Base-by-base conservation (phyloP, 1,284 basidiomycete species). In the Leucoagaricus sp. region DNA sequence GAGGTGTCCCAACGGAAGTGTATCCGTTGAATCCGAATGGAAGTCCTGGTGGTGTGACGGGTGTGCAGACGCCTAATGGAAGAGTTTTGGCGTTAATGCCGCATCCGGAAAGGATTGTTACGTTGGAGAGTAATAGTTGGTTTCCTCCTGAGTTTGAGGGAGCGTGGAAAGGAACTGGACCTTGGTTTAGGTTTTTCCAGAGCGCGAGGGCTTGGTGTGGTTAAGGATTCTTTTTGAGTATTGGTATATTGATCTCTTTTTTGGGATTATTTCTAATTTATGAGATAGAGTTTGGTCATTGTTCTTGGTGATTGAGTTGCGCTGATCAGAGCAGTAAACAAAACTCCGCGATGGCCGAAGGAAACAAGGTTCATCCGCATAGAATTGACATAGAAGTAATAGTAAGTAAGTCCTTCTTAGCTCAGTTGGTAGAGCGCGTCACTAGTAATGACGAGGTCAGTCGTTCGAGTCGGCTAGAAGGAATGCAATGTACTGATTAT, bases 11-110 rank as follows among this genome's bases (percentile, higher is more conserved):
- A 9, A 93, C 95, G 0, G 83, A 87, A 63, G 67, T 76, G 28
- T 97, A 97, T 71, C 95, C 95, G n/a, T 77, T 89, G 65, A 99
- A 99, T 74, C 96, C 97, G 28, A 99, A 99, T 71, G 96, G 97
- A 38, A 91, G 89, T 64, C 85, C 89, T 0, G 85, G 81, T 9
- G 96, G 94, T 17, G 85, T 98, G 56, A 91, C 95, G 9, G 96
- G 94, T 23, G 82, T 99, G 34, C 88, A 93, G 65, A 94, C 94
- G 2, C 80, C 84, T 2, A 82, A 89, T 64, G 96, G 96, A 13
- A 83, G 96, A 15, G 89, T 99, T 12, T 77, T 99, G 57, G 94
- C 93, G 6, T 75, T 99, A 65, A 99, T 99, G 97, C 96, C 96
- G 26, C 96, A 96, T 72, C 94, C 94, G 0, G 94, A 96, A 70